Evolutionary conservation across 2,329 filamentous ascomycete genomes (phyloP), one percentile per base, ranked within the genome.

Genomic region (Colletotrichum simmondsii): DNA sequence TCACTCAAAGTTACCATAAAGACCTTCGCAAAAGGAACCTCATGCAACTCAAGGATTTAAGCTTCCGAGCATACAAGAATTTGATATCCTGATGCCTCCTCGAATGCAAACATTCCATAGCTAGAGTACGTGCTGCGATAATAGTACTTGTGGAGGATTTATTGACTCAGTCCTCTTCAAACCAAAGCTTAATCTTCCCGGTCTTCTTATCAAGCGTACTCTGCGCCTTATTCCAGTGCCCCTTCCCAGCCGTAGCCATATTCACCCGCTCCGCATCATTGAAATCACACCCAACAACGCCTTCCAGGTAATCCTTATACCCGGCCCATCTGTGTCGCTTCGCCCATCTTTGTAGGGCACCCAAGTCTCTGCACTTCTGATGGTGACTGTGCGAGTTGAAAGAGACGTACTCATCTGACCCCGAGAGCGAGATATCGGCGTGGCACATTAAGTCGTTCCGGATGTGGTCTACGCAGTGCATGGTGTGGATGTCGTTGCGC

Each of bases 401-500:
- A 1, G 59, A 62, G 14, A 64, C 32, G 3, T 37, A 68, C 24
- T 64, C 58, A 1, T 37, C 12, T 26, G 65, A 68, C 0, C 65
- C 65, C 4, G 59, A 68, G 5, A 68, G 58, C 0, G 65, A 64
- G 14, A 68, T 16, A 6, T 46, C 65, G 16, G 53, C 49, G 12
- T 68, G 35, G 49, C 65, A 68, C 65, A 64, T 68, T 3, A 68
- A n/a, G 8, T 64, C 26, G 16, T 64, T 32, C 5, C 65, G 46
- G 12, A 68, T 19, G 11, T 68, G 65, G 12, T 68, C 59, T 6
- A 68, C n/a, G 14, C 58, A 68, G 14, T 68, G 65, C 65, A 68
- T 64, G 1, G 65, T 63, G 10, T 64, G 65, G 30, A 64, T 64
- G 14, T 64, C 65, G 10, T 68, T 64, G 7, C 65, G 65, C 6